Base-by-base conservation (phyloP, 2,329 filamentous ascomycete genomes). In the Pseudocercospora fijiensis region DNA sequence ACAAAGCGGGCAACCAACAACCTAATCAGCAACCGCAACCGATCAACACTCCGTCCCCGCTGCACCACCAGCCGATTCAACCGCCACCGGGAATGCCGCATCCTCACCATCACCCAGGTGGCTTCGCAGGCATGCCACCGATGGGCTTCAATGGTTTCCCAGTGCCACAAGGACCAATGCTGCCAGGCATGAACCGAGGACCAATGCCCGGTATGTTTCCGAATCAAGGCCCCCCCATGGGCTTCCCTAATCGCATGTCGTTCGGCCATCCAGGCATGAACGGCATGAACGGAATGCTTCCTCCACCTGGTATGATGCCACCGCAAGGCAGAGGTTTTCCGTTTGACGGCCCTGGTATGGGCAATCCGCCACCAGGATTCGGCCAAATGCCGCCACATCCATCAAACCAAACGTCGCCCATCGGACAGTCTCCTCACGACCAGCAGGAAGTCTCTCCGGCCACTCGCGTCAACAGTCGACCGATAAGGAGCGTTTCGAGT, bases 401-500 rank as follows among this genome's bases (percentile, higher is more conserved):
- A 22, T 72, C 70, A 11, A 66, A 62, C 20, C 72, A 74, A 28
- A 69, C 70, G 11, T 69, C 69, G 30, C 77, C 79, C 16, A 74
- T 76, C 22, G 72, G 72, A 26, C 71, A 70, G 24, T 71, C 67
- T 22, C 69, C 72, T 18, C 66, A 55, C 13, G 75, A 79, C 27
- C 76, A 78, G 8, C 76, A n/a, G 78, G 77, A 53, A 74, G 74
- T n/a, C 53, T 70, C 18, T 37, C 69, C n/a, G 47, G 69, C 18
- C 92, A 96, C 77, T 89, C 89, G 8, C 85, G 92, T 66, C 91
- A 96, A 70, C 84, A 86, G 10, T 96, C 92, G 0, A 82, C 81
- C 65, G 84, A 85, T 57, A 82, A 82, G 67, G 80, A 82, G 20
- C 79, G 77, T 11, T 86, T 88, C 65, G 90, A 93, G 8, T 80